These are phyloP conservation scores for Calamus simplicifolius DNA, from an alignment of 176 grass and related monocot species.

Conservation along the genomic window DNA sequence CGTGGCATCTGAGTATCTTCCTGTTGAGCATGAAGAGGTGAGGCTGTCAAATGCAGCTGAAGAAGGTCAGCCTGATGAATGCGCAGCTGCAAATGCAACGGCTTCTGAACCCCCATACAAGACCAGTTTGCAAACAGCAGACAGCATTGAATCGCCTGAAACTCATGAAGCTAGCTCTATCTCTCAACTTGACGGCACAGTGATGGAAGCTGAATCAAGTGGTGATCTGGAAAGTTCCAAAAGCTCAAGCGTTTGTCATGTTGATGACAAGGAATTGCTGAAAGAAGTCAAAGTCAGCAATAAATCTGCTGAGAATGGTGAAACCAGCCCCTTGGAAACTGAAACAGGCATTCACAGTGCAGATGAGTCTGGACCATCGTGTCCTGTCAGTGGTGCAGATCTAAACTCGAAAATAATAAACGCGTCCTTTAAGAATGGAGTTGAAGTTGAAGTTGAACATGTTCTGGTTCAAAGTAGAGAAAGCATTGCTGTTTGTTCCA, in stretches of 20 bases:
- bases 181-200: background rate
- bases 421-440: constrained; percentile 12
- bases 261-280: background rate
- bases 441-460: constrained; percentile 10
- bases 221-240: constrained; percentile 6
- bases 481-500: constrained; percentile 6
- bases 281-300: background rate
- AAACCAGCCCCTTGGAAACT: constrained; percentile 1
- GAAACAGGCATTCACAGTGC: background rate
- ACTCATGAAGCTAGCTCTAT: constrained; percentile 11
- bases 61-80: background rate
- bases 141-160: constrained; percentile 10
- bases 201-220: constrained; percentile 19
- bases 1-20: background rate
- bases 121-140: constrained; percentile 18
- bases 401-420: constrained; percentile 3
- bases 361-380: background rate
- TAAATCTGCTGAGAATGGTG: background rate
- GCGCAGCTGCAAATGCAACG: background rate
- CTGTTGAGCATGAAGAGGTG: background rate
- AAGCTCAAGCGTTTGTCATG: background rate
- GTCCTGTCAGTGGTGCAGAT: background rate
- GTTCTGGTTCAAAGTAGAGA: constrained; percentile 24
- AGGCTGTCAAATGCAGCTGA: background rate
- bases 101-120: constrained; percentile 4